These are phyloP conservation scores for Coffea humblotiana DNA, from an alignment of 305 asterid species.

Conservation along the genomic window DNA sequence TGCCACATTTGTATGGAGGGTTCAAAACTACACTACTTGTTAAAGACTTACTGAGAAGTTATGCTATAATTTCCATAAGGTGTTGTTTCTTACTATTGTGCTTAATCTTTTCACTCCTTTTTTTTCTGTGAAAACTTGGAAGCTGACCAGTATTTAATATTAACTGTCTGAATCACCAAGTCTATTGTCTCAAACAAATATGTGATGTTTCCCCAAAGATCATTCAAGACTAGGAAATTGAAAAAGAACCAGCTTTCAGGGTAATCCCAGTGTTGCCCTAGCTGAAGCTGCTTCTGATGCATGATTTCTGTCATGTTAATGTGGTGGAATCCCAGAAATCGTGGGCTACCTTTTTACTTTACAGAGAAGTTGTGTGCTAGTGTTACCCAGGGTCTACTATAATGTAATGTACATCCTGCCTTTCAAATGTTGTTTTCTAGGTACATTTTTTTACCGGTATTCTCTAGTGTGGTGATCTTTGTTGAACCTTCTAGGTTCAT, in stretches of 20 bases:
- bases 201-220: neutral
- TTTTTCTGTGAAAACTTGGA: neutral
- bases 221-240: neutral
- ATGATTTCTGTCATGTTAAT: neutral
- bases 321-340: neutral
- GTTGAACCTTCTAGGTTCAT: neutral
- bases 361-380: neutral
- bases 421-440: neutral
- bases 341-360: neutral
- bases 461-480: neutral
- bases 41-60: neutral
- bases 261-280: neutral
- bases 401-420: neutral
- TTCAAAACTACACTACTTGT: neutral
- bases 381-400: neutral
- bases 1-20: neutral
- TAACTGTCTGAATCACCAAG: neutral
- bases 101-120: neutral
- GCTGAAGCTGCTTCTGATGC: constrained; percentile 8
- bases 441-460: neutral
- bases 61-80: neutral
- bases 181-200: neutral
- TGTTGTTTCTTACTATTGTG: neutral
- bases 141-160: neutral
- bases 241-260: neutral